Base-by-base conservation (phyloP, 1,284 basidiomycete species). In the Filobasidium uniguttulatum region DNA sequence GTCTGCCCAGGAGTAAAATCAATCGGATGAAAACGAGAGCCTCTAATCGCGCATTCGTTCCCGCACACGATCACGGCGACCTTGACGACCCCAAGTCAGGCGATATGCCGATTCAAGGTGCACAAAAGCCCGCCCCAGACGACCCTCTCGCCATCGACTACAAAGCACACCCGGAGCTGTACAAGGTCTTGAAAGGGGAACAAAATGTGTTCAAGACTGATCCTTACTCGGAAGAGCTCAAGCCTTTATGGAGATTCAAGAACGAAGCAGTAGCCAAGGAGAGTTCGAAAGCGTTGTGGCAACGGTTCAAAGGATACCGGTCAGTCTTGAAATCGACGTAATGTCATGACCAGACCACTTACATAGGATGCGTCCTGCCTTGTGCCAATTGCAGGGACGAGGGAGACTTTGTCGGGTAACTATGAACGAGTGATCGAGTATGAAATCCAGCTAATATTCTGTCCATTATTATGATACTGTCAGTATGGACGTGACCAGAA, bases 401-500 rank as follows among this genome's bases (percentile, higher is more conserved):
- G 20, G 46, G 37, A 3, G 60, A 62, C 44, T 61, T 62, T 34
- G 54, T 62, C 15, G 61, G 61, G 61, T 59, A 23, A 51, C 57
- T 48, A 3, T n/a, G n/a, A n/a, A n/a, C n/a, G n/a, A n/a, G n/a
- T n/a, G n/a, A n/a, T n/a, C n/a, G n/a, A n/a, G n/a, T n/a, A 17
- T 22, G 17, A 14, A 5, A 8, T n/a, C 3, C 7, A 23, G 26
- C 26, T 43, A 12, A 7, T 26, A 12, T 28, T 14, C 40, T 43
- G 17, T 36, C 29, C 29, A 41, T 45, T 14, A 26, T 31, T 14
- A 37, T 34, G 31, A 1, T 17, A 6, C 17, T 22, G 19, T 44
- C 31, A 62, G 61, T 8, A 62, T 62, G 61, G 61, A 62, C 51
- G 53, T 61, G 4, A 51, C 56, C 22, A 51, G 61, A 8, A 62